Conservation (phyloP, 805 yeast genomes). For the Sugiyamaella americana region DNA sequence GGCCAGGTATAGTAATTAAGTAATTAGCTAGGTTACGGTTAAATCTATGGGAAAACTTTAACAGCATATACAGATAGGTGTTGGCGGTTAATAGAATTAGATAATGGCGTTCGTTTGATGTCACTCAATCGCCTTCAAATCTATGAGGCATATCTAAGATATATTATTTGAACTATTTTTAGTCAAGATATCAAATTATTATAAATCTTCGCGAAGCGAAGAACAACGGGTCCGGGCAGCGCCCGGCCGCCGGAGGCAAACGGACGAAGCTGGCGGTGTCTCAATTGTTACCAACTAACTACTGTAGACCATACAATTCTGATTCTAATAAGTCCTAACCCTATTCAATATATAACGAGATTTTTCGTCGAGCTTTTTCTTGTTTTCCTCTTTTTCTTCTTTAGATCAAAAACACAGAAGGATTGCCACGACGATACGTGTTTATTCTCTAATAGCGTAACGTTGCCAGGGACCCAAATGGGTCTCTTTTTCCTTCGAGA, state of each 20-base stretch:
- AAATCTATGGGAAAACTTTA: too few species aligned
- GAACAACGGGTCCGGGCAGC: neutral
- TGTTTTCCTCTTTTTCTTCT: constrained; percentile 17
- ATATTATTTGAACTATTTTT: too few species aligned
- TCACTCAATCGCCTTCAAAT: too few species aligned
- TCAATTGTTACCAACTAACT: neutral
- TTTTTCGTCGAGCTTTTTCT: neutral
- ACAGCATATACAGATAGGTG: too few species aligned
- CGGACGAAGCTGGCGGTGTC: too few species aligned
- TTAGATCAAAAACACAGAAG: constrained; percentile 34
- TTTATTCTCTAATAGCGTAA: constrained; percentile 25
- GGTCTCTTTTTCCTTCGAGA: constrained; percentile 30
- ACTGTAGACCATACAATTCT: neutral
- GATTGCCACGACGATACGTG: constrained; percentile 34
- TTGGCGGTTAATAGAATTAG: too few species aligned
- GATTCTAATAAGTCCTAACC: too few species aligned
- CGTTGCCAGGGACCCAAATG: constrained; percentile 32
- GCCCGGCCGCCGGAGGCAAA: constrained; percentile 1
- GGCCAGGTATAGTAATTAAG: too few species aligned
- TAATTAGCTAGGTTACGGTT: too few species aligned
- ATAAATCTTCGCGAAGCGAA: neutral
- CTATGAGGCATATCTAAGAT: too few species aligned
- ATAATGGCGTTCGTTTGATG: too few species aligned
- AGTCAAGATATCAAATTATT: too few species aligned
- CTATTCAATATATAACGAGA: neutral